Evolutionary conservation across 83 land plant species (phyloP).

Genomic region (Picea abies): DNA sequence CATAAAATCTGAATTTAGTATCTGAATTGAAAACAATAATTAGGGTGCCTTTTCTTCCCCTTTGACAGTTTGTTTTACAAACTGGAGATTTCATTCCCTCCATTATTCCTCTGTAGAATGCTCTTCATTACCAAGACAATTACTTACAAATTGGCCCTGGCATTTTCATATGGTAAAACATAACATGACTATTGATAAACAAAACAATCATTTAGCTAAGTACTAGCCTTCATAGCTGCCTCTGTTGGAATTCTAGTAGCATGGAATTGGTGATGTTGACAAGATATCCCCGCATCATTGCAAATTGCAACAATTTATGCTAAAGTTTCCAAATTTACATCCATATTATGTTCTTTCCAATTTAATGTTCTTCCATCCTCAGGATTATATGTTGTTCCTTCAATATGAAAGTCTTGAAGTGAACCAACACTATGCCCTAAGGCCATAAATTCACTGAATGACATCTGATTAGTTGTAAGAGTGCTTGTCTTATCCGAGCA

Average conservation of each 20-base stretch:
- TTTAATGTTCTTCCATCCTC: no score
- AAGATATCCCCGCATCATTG: background rate
- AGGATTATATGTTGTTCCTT: no score
- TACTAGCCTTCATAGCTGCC: constrained; percentile 83
- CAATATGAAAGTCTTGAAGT: no score
- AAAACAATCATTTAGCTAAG: no score
- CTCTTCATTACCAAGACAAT: background rate
- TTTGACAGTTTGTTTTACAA: background rate
- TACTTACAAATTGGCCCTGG: background rate
- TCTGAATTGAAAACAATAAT: background rate
- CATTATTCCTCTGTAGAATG: background rate
- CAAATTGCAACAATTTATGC: no score
- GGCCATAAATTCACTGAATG: no score
- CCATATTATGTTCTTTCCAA: no score
- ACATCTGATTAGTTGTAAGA: no score
- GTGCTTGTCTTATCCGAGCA: no score
- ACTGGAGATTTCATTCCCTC: background rate
- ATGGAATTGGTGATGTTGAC: constrained; percentile 46
- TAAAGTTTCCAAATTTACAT: no score
- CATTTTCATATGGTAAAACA: background rate
- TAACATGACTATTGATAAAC: background rate
- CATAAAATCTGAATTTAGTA: background rate
- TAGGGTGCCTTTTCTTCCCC: background rate
- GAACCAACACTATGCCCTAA: no score
- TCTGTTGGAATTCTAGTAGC: constrained; percentile 96